Evolutionary conservation across 2,329 filamentous ascomycete genomes (phyloP), one percentile per base, ranked within the genome.

Genomic region (Cladophialophora chaetospira): DNA sequence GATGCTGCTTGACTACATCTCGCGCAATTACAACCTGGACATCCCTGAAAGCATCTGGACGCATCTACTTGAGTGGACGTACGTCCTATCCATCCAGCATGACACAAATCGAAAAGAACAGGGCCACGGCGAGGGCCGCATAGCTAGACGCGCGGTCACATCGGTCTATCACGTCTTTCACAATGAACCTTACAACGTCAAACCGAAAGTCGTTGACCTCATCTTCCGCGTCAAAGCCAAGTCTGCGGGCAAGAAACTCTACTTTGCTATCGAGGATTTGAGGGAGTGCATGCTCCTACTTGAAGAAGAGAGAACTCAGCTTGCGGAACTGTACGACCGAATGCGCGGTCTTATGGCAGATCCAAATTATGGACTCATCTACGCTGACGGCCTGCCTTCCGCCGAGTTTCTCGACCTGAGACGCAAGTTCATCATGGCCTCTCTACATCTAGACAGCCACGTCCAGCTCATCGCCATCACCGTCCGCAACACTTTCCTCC

Each of bases 1-100:
- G 23, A 77, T 81, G 36, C 66, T 88, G 0, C 72, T 91, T 10
- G 79, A 88, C 57, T 82, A 82, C 63, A 69, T 92, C 45, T 86
- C 88, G 0, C 72, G 72, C 1, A 74, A 75, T 5, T 89, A 88
- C 70, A 61, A 73, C 1, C 72, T 93, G 21, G 60, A 74, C 1
- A 83, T 93, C 33, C 72, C 83, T 0, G 65, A 68, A 5, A 68
- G 77, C 4, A 77, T 84, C 15, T 93, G 89, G 89, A 77, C 78
- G 5, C 81, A 86, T 53, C 71, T 93, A 2, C 75, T 92, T 13
- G 77, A 83, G 58, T 89, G 87, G 81, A 80, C 86, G 0, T 87
- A 84, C 65, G 74, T 88, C 8, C 76, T 85, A 36, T 75, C 78
- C 2, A 69, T 73, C 69, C 60, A 74, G 67, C 71, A 45, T 70